Percentiles rank a stretch among this genome's conserved stretches.
These are phyloP conservation scores for Centella asiatica DNA, from an alignment of 129 eudicot genomes.

Conservation along the genomic window DNA sequence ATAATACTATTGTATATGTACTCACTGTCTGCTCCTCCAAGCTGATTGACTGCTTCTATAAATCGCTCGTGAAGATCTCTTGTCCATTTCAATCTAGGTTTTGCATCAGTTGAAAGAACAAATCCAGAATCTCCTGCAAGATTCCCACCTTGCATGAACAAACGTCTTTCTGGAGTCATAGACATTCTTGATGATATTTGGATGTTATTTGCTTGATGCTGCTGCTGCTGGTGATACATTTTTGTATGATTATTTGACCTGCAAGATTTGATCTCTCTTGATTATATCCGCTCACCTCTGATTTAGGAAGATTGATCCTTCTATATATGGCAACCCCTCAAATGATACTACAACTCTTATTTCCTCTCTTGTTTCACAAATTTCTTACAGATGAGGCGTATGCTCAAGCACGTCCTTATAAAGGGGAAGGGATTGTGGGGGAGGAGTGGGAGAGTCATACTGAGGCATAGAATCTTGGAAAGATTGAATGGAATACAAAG, in stretches of 20 bases:
- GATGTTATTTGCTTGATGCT: conserved; percentile 52
- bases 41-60: conserved; percentile 85
- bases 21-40: conserved; percentile 98
- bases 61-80: conserved; percentile 85
- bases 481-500: conserved; percentile 26
- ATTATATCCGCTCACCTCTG: neutral
- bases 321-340: too few relatives aligned
- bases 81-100: conserved; percentile 97
- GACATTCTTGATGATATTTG: conserved; percentile 58
- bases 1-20: neutral
- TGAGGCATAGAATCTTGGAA: conserved; percentile 70
- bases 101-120: conserved; percentile 92
- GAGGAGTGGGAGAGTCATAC: conserved; percentile 32
- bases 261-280: conserved; percentile 34
- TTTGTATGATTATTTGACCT: conserved; percentile 28
- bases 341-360: conserved; percentile 24
- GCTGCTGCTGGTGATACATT: conserved; percentile 57
- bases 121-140: conserved; percentile 55
- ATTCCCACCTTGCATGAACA: conserved; percentile 63
- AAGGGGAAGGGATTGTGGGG: conserved; percentile 18
- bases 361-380: conserved; percentile 24
- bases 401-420: conserved; percentile 41
- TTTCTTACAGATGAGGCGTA: conserved; percentile 23
- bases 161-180: conserved; percentile 50
- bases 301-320: neutral